Base-by-base conservation (phyloP, 2,329 filamentous ascomycete species). In the Emmonsiellopsis sp. region DNA sequence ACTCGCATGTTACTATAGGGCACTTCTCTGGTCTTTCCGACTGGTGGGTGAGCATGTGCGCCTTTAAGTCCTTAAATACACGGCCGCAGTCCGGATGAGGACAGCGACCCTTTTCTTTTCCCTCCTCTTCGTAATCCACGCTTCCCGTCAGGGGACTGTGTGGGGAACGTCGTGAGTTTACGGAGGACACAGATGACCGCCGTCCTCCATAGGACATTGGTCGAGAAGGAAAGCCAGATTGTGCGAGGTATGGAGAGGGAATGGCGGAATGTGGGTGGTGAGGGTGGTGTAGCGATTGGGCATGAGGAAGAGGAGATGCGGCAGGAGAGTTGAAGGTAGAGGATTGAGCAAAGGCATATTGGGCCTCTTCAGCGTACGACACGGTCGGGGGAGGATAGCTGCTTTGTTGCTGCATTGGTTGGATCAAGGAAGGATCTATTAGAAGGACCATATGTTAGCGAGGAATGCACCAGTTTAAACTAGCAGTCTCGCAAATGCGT, bases 21-120 rank as follows among this genome's bases (percentile, higher is more conserved):
- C 91, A 96, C 74, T 96, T 96, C 68, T 95, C 90, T 0, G 91
- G 91, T 27, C 91, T 80, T 73, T 95, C 89, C 55, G 83, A 86
- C 71, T 93, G 88, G 69, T 96, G 91, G 0, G 91, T 96, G 67
- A 95, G 81, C 86, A 94, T 92, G 71, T 96, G 91, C 7, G 91
- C 90, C 71, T 92, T 92, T 58, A 95, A 75, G 65, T 95, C 90
- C 73, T 94, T 94, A 79, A 94, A 94, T 54, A 85, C 78, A 63
- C 87, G 84, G 58, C 89, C 88, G 63, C 90, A 95, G 54, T 92
- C 88, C 6, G 86, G 83, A 64, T 90, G 84, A 1, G 87, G 87
- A 75, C 89, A 95, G 57, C 87, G 78, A 36, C 80, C 80, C 63
- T 85, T 85, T 63, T 85, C 79, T 56, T 74, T 72, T 39, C 68